These are phyloP conservation scores for Stylosanthes scabra DNA, from an alignment of 331 rosid genomes.

Conservation along the genomic window DNA sequence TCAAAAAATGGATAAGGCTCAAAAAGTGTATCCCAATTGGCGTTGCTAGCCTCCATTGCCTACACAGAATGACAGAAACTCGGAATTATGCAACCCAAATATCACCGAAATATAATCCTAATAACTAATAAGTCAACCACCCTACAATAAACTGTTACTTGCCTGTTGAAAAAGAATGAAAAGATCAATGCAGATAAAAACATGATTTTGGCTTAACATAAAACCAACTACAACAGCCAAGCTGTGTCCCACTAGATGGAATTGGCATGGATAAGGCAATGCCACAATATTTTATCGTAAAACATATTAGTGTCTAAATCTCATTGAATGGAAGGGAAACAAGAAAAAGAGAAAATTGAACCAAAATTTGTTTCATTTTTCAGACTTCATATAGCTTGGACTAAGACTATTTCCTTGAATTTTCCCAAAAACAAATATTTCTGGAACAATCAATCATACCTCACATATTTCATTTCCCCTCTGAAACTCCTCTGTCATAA, in stretches of 20 bases:
- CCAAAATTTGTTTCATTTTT: not conserved
- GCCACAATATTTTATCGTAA: too few species aligned
- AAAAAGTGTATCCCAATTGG: constrained; percentile 91
- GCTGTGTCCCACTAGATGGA: too few species aligned
- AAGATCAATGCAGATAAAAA: not conserved
- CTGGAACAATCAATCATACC: constrained; percentile 53
- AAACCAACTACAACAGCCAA: not conserved
- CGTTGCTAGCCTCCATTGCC: constrained; percentile 88
- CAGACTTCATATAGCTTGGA: constrained; percentile 5
- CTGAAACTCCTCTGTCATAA: constrained; percentile 84
- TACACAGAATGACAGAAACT: constrained; percentile 51
- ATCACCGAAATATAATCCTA: constrained; percentile 2
- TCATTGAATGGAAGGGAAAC: not conserved
- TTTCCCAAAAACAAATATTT: constrained; percentile 24
- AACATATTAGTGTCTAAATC: too few species aligned
- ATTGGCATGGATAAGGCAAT: too few species aligned
- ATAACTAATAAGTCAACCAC: constrained; percentile 2
- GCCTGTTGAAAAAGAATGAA: not conserved
- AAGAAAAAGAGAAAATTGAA: not conserved
- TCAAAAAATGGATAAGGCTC: constrained; percentile 86
- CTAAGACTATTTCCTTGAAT: not conserved
- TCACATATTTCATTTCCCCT: constrained; percentile 89
- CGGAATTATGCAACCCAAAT: constrained; percentile 29
- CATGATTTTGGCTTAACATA: not conserved
- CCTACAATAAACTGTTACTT: constrained; percentile 5